Base-by-base conservation (phyloP, 2,329 filamentous ascomycete species). In the Pseudocercospora cruenta region DNA sequence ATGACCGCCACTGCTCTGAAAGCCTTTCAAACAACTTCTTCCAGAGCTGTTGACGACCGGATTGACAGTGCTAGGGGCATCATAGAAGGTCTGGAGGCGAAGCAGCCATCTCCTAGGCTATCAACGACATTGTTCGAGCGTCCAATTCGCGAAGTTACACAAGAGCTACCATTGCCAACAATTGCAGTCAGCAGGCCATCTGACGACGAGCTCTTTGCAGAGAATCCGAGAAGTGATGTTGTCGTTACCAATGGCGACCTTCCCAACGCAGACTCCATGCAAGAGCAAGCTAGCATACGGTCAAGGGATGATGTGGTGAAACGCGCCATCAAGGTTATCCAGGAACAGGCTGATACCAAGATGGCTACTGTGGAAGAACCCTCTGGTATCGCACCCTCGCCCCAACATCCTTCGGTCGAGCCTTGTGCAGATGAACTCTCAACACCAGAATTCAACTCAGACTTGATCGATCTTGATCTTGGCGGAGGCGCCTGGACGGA, bases 381-480 rank as follows among this genome's bases (percentile, higher is more conserved):
- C 8, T 14, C 55, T 33, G 39, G 39, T 14, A 43, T 43, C 6
- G n/a, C 39, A 19, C 39, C 4, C 16, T n/a, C 39, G 39, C 39
- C 16, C 39, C 39, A 19, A 19, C 7, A 43, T 19, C 39, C 16
- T 43, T 14, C 39, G 39, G 16, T 43, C 16, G 39, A 43, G 39
- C 39, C 6, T 8, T 2, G 39, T 19, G 16, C 39, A 19, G 39
- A 43, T 6, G 39, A 4, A 43, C 4, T 6, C 6, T 43, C 39
- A 19, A 45, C 33, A 10, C 24, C 36, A 59, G 21, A 47, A 9
- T 12, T 16, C 16, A 21, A 21, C 22, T 16, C 21, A 59, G 33
- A 59, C 28, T 22, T 47, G 16, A 59, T 59, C 33, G 57, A 59
- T 24, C 57, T 59, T 12, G 36, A 59, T 31, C 24, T 26, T 26